These are phyloP conservation scores for Ceraceosorus bombacis DNA, from an alignment of 1,284 basidiomycete species.

Conservation along the genomic window DNA sequence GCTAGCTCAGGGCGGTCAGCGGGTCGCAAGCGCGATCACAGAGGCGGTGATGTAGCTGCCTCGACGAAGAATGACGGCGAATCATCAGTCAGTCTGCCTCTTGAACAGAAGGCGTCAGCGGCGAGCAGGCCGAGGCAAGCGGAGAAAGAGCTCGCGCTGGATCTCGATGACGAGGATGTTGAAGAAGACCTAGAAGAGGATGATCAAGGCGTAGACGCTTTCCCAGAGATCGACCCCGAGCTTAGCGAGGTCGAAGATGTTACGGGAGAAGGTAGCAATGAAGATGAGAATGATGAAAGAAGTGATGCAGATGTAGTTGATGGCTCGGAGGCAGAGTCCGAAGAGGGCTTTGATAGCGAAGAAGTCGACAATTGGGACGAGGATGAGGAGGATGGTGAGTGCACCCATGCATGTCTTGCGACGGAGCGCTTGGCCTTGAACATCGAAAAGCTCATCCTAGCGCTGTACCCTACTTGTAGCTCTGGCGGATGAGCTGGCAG, in stretches of 20 bases:
- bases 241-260: slow-evolving; percentile 45
- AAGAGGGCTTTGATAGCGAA: slow-evolving; percentile 48
- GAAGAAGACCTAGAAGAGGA: slow-evolving; percentile 30
- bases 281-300: slow-evolving; percentile 49
- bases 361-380: slow-evolving; percentile 42
- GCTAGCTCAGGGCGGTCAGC: too few relatives aligned
- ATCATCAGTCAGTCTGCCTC: too few relatives aligned
- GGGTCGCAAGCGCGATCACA: too few relatives aligned
- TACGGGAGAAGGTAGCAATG: slow-evolving; percentile 31
- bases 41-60: too few relatives aligned
- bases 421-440: slow-evolving; percentile 13
- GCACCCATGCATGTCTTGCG: slow-evolving; percentile 18
- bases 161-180: slow-evolving; percentile 13
- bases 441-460: slow-evolving; percentile 17
- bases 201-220: slow-evolving; percentile 47
- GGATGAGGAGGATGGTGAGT: slow-evolving; percentile 25
- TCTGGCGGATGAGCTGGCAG: slow-evolving; percentile 11
- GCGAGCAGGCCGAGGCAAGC: too few relatives aligned
- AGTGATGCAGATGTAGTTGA: slow-evolving; percentile 30
- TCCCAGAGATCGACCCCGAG: slow-evolving; percentile 53
- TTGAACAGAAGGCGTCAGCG: too few relatives aligned
- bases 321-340: slow-evolving; percentile 31
- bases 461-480: slow-evolving; percentile 4
- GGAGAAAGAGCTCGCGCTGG: slow-evolving; percentile 7
- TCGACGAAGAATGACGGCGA: too few relatives aligned